phyloP scores from a whole-genome alignment of 1,139 yeast species.

The Yamadazyma sp. region DNA sequence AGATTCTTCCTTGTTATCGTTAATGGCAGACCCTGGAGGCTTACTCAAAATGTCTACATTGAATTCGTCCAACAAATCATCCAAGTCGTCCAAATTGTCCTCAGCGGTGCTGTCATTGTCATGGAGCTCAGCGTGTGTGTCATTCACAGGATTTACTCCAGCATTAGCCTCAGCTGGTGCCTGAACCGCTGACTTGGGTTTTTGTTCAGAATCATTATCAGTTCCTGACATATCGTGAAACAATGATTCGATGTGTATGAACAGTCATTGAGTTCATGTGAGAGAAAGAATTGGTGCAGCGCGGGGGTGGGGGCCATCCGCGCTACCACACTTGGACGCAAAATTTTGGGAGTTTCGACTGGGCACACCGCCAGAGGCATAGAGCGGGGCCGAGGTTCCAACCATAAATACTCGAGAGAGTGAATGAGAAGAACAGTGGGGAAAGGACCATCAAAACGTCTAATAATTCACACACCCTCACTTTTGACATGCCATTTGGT shows the following conservation, averaged over 20 bases:
- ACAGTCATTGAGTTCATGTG: not conserved
- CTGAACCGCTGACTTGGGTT: not conserved
- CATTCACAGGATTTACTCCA: not conserved
- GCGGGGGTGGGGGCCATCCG: constrained; percentile 1
- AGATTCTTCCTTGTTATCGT: constrained; percentile 79
- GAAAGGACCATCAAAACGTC: too few relatives aligned
- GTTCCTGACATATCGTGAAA: not conserved
- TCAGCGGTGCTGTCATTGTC: constrained; percentile 20
- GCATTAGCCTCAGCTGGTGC: not conserved
- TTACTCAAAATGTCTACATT: constrained; percentile 71
- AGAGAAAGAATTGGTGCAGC: constrained; percentile 2
- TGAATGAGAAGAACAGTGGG: too few relatives aligned
- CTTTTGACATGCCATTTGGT: too few relatives aligned
- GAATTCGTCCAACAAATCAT: constrained; percentile 72
- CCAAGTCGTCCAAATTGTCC: constrained; percentile 73
- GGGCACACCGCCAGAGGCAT: too few relatives aligned
- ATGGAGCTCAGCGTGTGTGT: not conserved
- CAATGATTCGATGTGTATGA: not conserved
- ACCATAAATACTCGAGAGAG: too few relatives aligned
- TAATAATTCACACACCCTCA: too few relatives aligned
- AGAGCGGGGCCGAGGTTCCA: too few relatives aligned
- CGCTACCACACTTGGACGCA: not conserved
- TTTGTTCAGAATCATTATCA: not conserved
- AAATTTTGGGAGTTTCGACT: not conserved
- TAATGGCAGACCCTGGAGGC: constrained; percentile 57